These are phyloP conservation scores for Cladophialophora carrionii DNA, from an alignment of 2,329 filamentous ascomycete genomes.

Conservation along the genomic window DNA sequence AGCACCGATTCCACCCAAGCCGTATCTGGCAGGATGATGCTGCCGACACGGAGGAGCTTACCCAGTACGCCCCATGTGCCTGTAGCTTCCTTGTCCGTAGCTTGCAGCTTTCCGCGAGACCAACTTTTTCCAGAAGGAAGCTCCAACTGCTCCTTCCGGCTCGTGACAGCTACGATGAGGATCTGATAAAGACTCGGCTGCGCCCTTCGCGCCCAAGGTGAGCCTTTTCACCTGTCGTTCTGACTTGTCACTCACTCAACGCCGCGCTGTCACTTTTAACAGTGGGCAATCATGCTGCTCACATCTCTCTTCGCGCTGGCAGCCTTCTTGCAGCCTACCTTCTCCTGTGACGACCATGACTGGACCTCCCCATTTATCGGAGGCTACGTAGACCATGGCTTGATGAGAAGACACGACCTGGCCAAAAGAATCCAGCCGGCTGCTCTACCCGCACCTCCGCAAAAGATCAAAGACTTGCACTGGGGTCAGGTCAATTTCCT, in stretches of 20 bases:
- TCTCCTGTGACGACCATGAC: constrained; percentile 36
- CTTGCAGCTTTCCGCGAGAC: background rate
- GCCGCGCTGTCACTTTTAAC: background rate
- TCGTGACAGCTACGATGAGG: background rate
- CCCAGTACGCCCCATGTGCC: background rate
- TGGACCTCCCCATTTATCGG: constrained; percentile 37
- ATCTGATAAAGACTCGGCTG: constrained; percentile 6
- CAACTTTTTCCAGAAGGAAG: constrained; percentile 6
- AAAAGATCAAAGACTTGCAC: constrained; percentile 48
- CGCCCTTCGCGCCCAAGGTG: background rate
- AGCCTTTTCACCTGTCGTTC: background rate
- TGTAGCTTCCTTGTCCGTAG: constrained; percentile 5
- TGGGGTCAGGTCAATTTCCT: constrained; percentile 68
- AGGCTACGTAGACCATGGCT: constrained; percentile 33
- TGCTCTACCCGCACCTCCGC: constrained; percentile 30
- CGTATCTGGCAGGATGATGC: constrained; percentile 14
- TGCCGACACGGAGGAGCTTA: background rate
- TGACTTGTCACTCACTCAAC: background rate
- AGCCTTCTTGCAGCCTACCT: constrained; percentile 13
- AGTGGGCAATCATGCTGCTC: constrained; percentile 25
- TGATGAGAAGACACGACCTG: constrained; percentile 36
- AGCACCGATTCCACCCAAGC: background rate
- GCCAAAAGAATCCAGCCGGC: constrained; percentile 35
- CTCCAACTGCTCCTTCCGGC: constrained; percentile 3
- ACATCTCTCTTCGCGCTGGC: constrained; percentile 19